Conservation (phyloP, 345 rosid genomes). For the Linum lewisii region DNA sequence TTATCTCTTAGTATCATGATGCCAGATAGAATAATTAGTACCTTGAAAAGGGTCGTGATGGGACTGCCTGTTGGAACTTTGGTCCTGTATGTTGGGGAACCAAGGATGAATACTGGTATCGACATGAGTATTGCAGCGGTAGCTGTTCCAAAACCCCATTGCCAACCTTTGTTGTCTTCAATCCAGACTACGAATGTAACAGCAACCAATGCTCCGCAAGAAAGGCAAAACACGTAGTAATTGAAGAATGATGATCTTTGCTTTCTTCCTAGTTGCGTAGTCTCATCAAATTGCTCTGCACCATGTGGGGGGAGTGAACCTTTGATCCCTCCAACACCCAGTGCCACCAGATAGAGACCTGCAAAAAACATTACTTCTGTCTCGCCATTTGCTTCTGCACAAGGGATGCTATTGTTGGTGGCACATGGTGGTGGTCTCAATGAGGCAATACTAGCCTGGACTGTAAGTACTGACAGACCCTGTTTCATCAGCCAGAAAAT, state of each 20-base stretch:
- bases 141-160: slow-evolving; percentile 74
- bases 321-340: slow-evolving; percentile 90
- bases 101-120: slow-evolving; percentile 60
- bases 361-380: slow-evolving; percentile 44
- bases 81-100: slow-evolving; percentile 50
- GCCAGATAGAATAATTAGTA: slow-evolving; percentile 12
- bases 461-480: slow-evolving; percentile 43
- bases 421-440: slow-evolving; percentile 36
- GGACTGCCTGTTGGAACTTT: slow-evolving; percentile 75
- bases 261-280: slow-evolving; percentile 55
- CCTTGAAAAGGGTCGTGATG: slow-evolving; percentile 70
- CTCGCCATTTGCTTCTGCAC: slow-evolving; percentile 28
- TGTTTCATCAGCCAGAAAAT: slow-evolving; percentile 13
- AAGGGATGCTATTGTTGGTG: slow-evolving; percentile 14
- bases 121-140: slow-evolving; percentile 63
- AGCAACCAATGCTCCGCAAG: slow-evolving; percentile 77
- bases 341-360: slow-evolving; percentile 77
- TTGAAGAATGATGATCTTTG: slow-evolving; percentile 81
- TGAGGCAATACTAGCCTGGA: slow-evolving; percentile 52
- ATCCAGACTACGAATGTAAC: slow-evolving; percentile 91
- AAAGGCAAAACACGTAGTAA: slow-evolving; percentile 71
- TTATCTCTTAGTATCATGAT: not conserved
- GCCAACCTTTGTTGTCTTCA: slow-evolving; percentile 93
- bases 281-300: slow-evolving; percentile 87
- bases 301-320: slow-evolving; percentile 93